Evolutionary conservation across 352 stramenopile genomes (phyloP).

Genomic region (Pythium dissotocum): DNA sequence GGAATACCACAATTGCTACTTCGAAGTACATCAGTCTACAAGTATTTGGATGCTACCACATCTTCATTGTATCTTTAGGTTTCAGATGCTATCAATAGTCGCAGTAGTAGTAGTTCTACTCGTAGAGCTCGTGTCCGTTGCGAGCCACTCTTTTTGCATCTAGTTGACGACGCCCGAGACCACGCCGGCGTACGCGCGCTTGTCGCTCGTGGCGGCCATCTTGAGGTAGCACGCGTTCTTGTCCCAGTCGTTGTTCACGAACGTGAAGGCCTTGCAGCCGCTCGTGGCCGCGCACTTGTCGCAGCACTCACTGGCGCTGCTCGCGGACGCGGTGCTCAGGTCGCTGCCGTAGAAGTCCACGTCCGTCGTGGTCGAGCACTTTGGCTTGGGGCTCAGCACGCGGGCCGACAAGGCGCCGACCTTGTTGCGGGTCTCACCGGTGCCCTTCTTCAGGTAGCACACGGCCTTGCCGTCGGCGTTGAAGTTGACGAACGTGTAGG

Average conservation of each 20-base stretch:
- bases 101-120: too few relatives aligned
- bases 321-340: slow-evolving; percentile 34
- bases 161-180: slow-evolving; percentile 20
- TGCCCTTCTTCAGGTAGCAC: slow-evolving; percentile 50
- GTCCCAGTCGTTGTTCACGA: slow-evolving; percentile 45
- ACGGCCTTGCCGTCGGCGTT: slow-evolving; percentile 28
- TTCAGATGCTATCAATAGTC: too few relatives aligned
- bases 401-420: slow-evolving; percentile 35
- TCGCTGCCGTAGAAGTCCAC: slow-evolving; percentile 41
- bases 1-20: too few relatives aligned
- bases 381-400: slow-evolving; percentile 17
- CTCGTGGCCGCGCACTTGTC: slow-evolving; percentile 36
- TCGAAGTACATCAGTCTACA: too few relatives aligned
- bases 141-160: not conserved
- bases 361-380: slow-evolving; percentile 43
- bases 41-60: too few relatives aligned
- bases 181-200: slow-evolving; percentile 14
- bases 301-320: slow-evolving; percentile 39
- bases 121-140: too few relatives aligned
- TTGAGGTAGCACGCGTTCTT: slow-evolving; percentile 34
- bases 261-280: slow-evolving; percentile 49
- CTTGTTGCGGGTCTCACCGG: slow-evolving; percentile 22
- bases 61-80: too few relatives aligned
- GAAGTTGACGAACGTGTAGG: slow-evolving; percentile 33
- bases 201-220: slow-evolving; percentile 2